Conservation (phyloP, 805 yeast genomes). For the Ogataea ramenticola region DNA sequence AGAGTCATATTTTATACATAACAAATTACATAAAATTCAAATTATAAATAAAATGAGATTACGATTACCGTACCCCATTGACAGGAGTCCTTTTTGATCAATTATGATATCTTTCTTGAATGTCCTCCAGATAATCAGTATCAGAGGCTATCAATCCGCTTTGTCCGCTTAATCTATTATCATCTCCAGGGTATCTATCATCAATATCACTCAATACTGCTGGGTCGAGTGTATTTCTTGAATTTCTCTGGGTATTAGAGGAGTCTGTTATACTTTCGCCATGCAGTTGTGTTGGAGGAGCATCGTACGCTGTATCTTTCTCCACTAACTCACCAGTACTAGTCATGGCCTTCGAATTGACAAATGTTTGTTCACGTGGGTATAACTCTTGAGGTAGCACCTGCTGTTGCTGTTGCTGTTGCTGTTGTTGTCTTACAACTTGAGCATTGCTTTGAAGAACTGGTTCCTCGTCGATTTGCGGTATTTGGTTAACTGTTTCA, state of each 20-base stretch:
- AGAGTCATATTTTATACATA: too few species aligned
- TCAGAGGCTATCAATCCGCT: background rate
- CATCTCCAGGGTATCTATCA: background rate
- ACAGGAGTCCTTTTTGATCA: too few species aligned
- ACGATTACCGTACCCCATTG: too few species aligned
- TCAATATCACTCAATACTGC: background rate
- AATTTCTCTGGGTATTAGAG: background rate
- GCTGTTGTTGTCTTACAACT: background rate
- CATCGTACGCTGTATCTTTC: conserved; percentile 1
- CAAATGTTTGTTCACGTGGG: background rate
- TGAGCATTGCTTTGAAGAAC: background rate
- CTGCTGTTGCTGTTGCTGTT: background rate
- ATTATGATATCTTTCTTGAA: background rate
- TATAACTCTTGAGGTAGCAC: background rate
- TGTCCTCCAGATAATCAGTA: background rate
- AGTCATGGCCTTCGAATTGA: background rate
- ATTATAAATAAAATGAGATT: too few species aligned
- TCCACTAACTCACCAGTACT: background rate
- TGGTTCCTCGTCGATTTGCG: background rate
- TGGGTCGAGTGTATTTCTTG: background rate
- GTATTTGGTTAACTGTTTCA: background rate
- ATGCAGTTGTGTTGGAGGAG: background rate
- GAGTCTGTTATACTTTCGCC: background rate
- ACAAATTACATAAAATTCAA: too few species aligned
- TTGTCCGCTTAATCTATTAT: background rate